Evolutionary conservation across 1,284 basidiomycete species (phyloP), one percentile per base, ranked within the genome.

Genomic region (Fomitopsis betulina): DNA sequence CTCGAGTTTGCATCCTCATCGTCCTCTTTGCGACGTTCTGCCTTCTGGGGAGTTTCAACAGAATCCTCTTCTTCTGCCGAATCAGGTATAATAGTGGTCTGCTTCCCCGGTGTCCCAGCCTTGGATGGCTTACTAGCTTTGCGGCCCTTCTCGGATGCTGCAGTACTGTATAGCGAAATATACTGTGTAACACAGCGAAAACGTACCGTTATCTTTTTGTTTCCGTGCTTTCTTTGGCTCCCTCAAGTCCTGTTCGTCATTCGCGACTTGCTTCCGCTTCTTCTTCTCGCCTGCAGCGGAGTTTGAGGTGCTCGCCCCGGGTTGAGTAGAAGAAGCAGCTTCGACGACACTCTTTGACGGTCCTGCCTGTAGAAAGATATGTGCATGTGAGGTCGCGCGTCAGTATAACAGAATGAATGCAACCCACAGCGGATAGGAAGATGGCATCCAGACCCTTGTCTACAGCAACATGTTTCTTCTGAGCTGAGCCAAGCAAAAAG

Each of bases 361-460:
- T 39, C 55, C 57, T 30, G 59, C 40, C 59, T 61, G 49, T 39
- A 39, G 39, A 3, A 1, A 1, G 7, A 4, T 47, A 21, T 23
- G 17, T 32, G n/a, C 25, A 53, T 5, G 13, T 30, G 21, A 8
- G 17, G 13, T 12, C 17, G 55, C 58, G n/a, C 57, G 17, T 21
- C n/a, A 45, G 47, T 21, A 25, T 23, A 38, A 21, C 30, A 17
- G 33, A 21, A 53, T 23, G 12, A 30, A 30, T 4, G 30, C 25
- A n/a, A 65, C 69, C 49, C 45, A 70, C 68, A 8, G 63, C 68
- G 8, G 72, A 61, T 25, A 65, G 67, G 58, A 75, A 73, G 21
- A 75, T 55, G 32, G 69, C 65, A 55, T 75, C 74, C 2, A 75
- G 57, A 4, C 66, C 69, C 35, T 63, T 68, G 57, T 75, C 74